Base-by-base conservation (phyloP, 2,329 filamentous ascomycete genomes). In the Arachnopeziza araneosa region DNA sequence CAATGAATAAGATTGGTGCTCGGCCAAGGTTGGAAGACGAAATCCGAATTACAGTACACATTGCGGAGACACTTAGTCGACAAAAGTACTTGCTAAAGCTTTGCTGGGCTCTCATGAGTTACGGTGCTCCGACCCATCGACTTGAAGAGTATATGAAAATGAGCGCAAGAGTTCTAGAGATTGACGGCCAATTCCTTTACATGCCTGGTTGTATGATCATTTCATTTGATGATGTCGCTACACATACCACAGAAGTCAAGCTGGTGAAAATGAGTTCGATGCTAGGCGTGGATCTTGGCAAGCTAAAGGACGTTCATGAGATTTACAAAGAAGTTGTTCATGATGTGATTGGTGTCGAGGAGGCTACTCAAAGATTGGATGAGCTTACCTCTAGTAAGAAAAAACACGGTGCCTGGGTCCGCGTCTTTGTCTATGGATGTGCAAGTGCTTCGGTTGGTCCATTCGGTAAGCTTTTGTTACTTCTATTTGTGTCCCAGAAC, bases 181-280 rank as follows among this genome's bases (percentile, higher is more conserved):
- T 96, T 19, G 89, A 96, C 65, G 89, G 88, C 6, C 91, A 96
- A 69, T 96, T 95, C 67, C 77, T 96, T 23, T 97, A 96, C 71
- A 84, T 96, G 30, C 92, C 93, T 0, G 90, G 90, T 0, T 96
- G 90, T 70, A 97, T 97, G 93, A 90, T 97, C 59, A 89, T 96
- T 70, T 93, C 91, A 4, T 96, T 97, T 70, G 92, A 90, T 69
- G 90, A 93, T 73, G 75, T 77, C 5, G 76, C 77, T 0, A 90
- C 88, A 0, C 88, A 92, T 69, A 92, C 89, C 0, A 88, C 88
- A n/a, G 88, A 91, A 70, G 88, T 92, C 63, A 90, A 90, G 75
- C 80, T 92, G 32, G 85, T 92, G 7, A 83, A 86, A 50, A 44
- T 44, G 36, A 44, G 36, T 19, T 82, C 84, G 0, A 75, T 76